phyloP scores from a whole-genome alignment of 2,329 filamentous ascomycete genomes.

The Trichoderma atrobrunneum region DNA sequence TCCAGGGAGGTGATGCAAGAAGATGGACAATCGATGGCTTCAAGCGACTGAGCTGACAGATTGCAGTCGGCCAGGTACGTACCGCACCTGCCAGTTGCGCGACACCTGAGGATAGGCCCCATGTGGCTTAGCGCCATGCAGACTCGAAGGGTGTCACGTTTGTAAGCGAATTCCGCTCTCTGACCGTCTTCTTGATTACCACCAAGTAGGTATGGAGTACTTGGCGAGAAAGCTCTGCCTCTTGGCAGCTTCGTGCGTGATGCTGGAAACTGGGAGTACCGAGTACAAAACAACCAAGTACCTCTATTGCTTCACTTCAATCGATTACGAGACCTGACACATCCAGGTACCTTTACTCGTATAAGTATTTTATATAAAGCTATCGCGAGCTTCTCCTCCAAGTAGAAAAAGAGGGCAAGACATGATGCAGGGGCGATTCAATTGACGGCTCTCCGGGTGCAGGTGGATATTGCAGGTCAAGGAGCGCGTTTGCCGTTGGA shows the following conservation, averaged over 20 bases:
- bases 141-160: conserved; percentile 8
- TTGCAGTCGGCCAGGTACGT: conserved; percentile 16
- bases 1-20: neutral
- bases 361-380: neutral
- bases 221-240: neutral
- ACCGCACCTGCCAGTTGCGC: conserved; percentile 12
- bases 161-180: neutral
- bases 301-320: neutral
- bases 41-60: conserved; percentile 14
- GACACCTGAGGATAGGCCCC: neutral
- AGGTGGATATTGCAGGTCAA: neutral
- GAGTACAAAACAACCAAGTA: neutral
- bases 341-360: neutral
- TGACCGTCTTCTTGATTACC: neutral
- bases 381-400: no score
- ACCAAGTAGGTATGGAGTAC: neutral
- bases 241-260: neutral
- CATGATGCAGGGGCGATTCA: conserved; percentile 1
- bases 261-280: neutral
- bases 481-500: neutral
- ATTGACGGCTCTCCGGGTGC: conserved; percentile 3
- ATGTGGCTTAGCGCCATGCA: conserved; percentile 11
- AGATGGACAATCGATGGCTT: conserved; percentile 2
- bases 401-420: neutral
- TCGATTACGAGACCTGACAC: neutral